Conservation (phyloP, 805 yeast species). For the Kluyveromyces wickerhamii region DNA sequence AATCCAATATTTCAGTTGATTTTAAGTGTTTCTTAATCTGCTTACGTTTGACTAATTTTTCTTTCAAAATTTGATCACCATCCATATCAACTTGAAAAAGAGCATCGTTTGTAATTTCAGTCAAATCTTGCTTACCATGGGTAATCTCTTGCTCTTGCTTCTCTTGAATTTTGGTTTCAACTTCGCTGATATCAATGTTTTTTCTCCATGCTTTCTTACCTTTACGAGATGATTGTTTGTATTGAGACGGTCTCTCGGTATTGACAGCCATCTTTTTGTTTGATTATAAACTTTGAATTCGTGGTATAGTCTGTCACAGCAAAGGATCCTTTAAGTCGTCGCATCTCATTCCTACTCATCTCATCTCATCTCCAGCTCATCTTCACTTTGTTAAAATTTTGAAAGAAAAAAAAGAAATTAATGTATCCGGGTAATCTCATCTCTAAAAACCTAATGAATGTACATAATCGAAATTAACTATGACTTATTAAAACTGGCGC, state of each 20-base stretch:
- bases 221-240: constrained; percentile 74
- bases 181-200: constrained; percentile 78
- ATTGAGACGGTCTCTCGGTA: constrained; percentile 44
- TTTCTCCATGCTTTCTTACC: constrained; percentile 96
- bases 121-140: constrained; percentile 26
- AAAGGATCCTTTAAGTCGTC: no score
- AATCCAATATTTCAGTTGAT: constrained; percentile 62
- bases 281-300: no score
- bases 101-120: constrained; percentile 19
- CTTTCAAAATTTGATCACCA: constrained; percentile 42
- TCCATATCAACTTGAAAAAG: constrained; percentile 53
- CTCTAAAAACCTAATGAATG: no score
- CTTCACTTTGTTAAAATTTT: no score
- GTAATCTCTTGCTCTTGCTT: constrained; percentile 48
- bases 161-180: constrained; percentile 63
- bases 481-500: no score
- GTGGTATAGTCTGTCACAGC: no score
- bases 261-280: constrained; percentile 15
- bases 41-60: constrained; percentile 34
- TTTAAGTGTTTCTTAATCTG: constrained; percentile 40
- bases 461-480: no score
- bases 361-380: constrained; percentile 12
- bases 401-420: constrained; percentile 1
- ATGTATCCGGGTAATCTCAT: constrained; percentile 1
- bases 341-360: constrained; percentile 15